Evolutionary conservation across 2,329 filamentous ascomycete genomes (phyloP).

Genomic region (Lojkania enalia): DNA sequence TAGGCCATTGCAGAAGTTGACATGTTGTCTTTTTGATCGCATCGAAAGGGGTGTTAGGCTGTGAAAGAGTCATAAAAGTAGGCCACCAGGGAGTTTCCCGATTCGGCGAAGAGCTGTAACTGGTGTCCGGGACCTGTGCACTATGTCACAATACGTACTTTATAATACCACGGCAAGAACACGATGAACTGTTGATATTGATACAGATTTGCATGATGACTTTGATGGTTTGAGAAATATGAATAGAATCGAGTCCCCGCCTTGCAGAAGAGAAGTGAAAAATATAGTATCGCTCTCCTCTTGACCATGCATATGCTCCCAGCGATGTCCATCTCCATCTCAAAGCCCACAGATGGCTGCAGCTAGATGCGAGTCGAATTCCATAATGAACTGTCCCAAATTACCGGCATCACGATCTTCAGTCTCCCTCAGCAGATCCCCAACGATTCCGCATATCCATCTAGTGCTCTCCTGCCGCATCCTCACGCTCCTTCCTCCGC

Average conservation of each 20-base stretch:
- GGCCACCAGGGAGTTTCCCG: constrained; percentile 13
- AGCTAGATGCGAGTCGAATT: background rate
- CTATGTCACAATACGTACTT: background rate
- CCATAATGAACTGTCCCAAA: background rate
- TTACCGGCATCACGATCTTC: background rate
- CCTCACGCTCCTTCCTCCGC: constrained; percentile 70
- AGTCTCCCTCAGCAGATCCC: background rate
- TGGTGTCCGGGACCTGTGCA: background rate
- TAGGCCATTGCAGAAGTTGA: constrained; percentile 23
- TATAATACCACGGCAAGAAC: background rate
- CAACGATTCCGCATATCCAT: background rate
- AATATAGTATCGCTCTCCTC: background rate
- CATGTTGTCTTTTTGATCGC: constrained; percentile 25
- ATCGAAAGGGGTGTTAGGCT: constrained; percentile 8
- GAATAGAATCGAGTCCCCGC: background rate
- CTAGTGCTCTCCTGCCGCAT: constrained; percentile 22
- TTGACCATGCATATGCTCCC: no score
- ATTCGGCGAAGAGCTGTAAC: constrained; percentile 15
- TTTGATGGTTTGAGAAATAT: constrained; percentile 1
- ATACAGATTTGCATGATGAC: background rate
- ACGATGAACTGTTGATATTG: no score
- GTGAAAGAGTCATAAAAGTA: constrained; percentile 29
- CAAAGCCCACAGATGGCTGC: no score
- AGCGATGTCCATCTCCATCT: no score
- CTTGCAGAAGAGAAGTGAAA: background rate